phyloP scores from a whole-genome alignment of 129 eudicot species.

The Tanacetum coccineum region DNA sequence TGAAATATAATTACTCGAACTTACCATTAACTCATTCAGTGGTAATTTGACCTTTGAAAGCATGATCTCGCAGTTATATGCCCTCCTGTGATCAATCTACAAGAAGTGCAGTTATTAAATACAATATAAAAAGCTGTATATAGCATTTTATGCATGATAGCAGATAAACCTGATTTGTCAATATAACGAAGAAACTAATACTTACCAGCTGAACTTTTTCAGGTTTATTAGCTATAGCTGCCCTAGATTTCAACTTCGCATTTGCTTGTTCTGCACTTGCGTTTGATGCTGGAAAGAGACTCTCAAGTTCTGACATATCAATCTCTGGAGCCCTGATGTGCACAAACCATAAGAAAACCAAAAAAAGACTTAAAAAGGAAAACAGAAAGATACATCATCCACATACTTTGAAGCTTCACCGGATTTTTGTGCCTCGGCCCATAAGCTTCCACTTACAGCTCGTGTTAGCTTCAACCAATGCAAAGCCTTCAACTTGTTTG shows the following conservation, averaged over 20 bases:
- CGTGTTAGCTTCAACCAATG: conserved; percentile 84
- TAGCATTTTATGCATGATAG: background rate
- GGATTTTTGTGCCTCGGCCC: conserved; percentile 88
- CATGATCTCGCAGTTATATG: conserved; percentile 95
- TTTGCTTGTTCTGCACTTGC: background rate
- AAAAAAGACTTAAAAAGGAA: too few species aligned
- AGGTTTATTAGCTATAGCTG: background rate
- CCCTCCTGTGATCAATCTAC: conserved; percentile 87
- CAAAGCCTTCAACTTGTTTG: conserved; percentile 79
- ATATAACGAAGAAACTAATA: background rate
- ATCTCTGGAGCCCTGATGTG: background rate
- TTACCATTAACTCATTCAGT: conserved; percentile 50
- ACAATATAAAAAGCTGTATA: too few species aligned
- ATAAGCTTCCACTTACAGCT: conserved; percentile 84
- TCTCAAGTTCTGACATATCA: background rate
- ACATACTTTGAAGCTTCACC: conserved; percentile 57
- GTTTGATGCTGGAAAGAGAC: background rate
- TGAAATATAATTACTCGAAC: conserved; percentile 24
- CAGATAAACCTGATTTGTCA: background rate
- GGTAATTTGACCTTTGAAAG: conserved; percentile 57
- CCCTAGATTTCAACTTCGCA: background rate
- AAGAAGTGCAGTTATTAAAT: conserved; percentile 7
- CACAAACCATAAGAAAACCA: too few species aligned
- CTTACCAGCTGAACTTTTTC: background rate
- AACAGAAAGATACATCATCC: conserved; percentile 20